phyloP scores from a whole-genome alignment of 306 rosid genomes.

The Bauhinia variegata region DNA sequence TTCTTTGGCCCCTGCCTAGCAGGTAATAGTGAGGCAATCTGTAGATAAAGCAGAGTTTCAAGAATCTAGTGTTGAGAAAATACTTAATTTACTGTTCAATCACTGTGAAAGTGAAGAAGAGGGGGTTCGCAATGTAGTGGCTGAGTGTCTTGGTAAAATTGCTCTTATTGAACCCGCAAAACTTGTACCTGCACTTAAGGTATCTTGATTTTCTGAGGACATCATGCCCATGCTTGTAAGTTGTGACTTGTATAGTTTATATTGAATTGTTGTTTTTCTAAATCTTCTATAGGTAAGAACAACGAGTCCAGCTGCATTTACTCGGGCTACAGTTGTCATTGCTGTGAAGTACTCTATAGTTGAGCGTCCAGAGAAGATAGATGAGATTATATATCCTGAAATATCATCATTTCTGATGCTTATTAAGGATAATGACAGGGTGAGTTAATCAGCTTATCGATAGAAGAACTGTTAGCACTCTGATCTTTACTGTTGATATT shows the following conservation, averaged over 20 bases:
- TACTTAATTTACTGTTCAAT: conserved; percentile 88
- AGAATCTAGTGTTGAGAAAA: conserved; percentile 96
- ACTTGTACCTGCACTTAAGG: conserved; percentile 98
- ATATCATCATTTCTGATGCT: conserved; percentile 96
- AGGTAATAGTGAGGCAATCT: conserved; percentile 97
- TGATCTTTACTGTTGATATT: conserved; percentile 23
- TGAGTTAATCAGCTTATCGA: conserved; percentile 42
- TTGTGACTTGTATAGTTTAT: too few relatives aligned
- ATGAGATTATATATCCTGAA: conserved; percentile 90
- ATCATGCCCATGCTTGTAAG: conserved; percentile 29
- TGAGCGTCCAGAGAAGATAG: conserved; percentile 97
- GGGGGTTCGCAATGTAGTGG: conserved; percentile 98
- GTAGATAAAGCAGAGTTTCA: conserved; percentile 95
- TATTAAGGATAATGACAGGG: conserved; percentile 93
- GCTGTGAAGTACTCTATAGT: conserved; percentile 98
- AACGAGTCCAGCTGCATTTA: conserved; percentile 90
- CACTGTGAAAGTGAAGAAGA: conserved; percentile 99
- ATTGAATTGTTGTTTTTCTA: conserved; percentile 36
- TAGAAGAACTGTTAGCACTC: conserved; percentile 5
- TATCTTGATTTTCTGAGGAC: conserved; percentile 39
- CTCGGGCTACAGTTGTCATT: conserved; percentile 96
- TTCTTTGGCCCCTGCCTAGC: conserved; percentile 42
- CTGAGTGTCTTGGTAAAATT: conserved; percentile 96
- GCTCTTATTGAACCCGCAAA: conserved; percentile 96
- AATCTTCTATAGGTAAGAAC: conserved; percentile 68